These are phyloP conservation scores for Grammothele lineata DNA, from an alignment of 768 basidiomycete species.

Conservation along the genomic window DNA sequence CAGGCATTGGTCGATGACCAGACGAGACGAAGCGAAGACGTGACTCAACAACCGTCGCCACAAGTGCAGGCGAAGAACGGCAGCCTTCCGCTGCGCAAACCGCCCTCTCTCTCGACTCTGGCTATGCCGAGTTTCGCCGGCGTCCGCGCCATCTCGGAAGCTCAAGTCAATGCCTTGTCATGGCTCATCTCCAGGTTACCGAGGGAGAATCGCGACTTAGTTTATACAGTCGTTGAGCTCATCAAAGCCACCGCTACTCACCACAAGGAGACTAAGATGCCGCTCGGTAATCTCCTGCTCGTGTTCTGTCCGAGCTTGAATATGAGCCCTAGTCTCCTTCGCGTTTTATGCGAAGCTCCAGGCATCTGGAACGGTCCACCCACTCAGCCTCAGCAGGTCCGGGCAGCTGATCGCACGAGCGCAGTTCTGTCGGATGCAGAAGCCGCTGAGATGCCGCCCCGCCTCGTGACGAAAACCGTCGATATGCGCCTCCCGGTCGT, in stretches of 20 bases:
- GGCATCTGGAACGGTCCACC: constrained; percentile 52
- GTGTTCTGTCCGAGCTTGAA: constrained; percentile 86
- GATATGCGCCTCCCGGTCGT: constrained; percentile 12
- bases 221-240: constrained; percentile 76
- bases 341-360: constrained; percentile 68
- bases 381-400: background rate
- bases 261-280: constrained; percentile 84
- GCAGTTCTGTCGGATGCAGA: background rate
- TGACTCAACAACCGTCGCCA: constrained; percentile 10
- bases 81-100: constrained; percentile 52
- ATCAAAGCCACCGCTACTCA: constrained; percentile 70
- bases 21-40: constrained; percentile 23
- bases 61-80: constrained; percentile 11
- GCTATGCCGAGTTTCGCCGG: constrained; percentile 66
- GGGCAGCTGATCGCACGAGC: background rate
- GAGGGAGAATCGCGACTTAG: constrained; percentile 76
- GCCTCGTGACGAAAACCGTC: background rate
- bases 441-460: background rate
- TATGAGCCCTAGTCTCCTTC: constrained; percentile 70
- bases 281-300: constrained; percentile 80
- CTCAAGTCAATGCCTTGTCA: constrained; percentile 53
- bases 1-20: constrained; percentile 59
- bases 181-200: constrained; percentile 69
- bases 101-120: constrained; percentile 76
- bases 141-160: constrained; percentile 55